Evolutionary conservation across 177 flowering plant genomes (phyloP).

Genomic region (Vitis hybrid): DNA sequence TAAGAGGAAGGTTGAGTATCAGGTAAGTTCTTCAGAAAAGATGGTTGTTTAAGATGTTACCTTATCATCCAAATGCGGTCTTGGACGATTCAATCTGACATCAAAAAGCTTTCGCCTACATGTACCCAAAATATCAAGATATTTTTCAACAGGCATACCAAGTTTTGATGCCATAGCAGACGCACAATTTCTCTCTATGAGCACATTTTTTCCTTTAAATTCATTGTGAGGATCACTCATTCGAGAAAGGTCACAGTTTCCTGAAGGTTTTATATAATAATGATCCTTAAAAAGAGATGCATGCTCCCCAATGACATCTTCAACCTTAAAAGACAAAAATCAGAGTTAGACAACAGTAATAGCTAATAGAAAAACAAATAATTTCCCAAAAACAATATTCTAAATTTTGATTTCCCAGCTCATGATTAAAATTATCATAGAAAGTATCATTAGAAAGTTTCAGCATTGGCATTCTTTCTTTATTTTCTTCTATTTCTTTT

Average conservation of each 20-base stretch:
- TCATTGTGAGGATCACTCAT: constrained; percentile 94
- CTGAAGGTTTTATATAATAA: constrained; percentile 72
- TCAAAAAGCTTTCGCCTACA: constrained; percentile 65
- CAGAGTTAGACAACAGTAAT: background rate
- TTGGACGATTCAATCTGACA: constrained; percentile 63
- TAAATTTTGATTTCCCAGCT: too few relatives aligned
- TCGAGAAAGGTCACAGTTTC: constrained; percentile 88
- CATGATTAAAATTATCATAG: too few relatives aligned
- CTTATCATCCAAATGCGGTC: constrained; percentile 95
- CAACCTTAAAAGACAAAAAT: constrained; percentile 48
- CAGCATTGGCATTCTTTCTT: too few relatives aligned
- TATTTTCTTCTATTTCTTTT: too few relatives aligned
- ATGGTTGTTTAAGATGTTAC: constrained; percentile 30
- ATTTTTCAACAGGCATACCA: constrained; percentile 53
- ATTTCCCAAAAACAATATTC: background rate
- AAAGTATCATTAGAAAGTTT: too few relatives aligned
- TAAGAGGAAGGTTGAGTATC: background rate
- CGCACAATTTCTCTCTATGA: constrained; percentile 63
- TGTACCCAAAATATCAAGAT: constrained; percentile 58
- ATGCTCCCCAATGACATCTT: constrained; percentile 69
- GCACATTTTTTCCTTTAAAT: constrained; percentile 79
- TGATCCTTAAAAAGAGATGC: constrained; percentile 74
- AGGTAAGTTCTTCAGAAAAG: background rate
- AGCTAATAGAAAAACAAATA: background rate
- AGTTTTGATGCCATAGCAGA: constrained; percentile 60